phyloP scores from a whole-genome alignment of 371 early-diverging fungal species.

The Circinella minor region DNA sequence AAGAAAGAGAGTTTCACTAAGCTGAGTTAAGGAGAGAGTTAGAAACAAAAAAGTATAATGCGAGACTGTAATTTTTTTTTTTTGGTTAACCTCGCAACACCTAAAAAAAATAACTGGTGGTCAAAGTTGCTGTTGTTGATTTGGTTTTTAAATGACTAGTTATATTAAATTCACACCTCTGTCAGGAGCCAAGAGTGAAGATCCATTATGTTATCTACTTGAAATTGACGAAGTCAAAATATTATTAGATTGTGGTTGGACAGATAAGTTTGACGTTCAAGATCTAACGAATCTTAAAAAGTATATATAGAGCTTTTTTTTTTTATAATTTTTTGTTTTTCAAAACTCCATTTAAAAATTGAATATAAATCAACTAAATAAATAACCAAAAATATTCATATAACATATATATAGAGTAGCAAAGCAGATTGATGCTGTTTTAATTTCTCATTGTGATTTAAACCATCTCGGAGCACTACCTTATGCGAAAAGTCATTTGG shows the following conservation, averaged over 20 bases:
- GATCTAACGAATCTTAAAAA: conserved; percentile 71
- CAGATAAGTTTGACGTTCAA: conserved; percentile 71
- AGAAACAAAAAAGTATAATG: no score
- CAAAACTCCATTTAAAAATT: no score
- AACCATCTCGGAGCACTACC: conserved; percentile 91
- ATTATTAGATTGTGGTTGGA: conserved; percentile 94
- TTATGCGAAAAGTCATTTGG: conserved; percentile 79
- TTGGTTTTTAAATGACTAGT: conserved; percentile 55
- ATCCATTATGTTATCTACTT: conserved; percentile 87
- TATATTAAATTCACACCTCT: conserved; percentile 84
- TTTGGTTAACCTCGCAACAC: no score
- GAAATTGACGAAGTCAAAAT: conserved; percentile 91
- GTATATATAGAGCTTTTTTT: conserved; percentile 33
- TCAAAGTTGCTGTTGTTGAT: no score
- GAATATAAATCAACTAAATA: no score
- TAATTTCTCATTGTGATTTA: conserved; percentile 91
- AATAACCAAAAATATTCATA: no score
- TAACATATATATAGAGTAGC: conserved; percentile 64
- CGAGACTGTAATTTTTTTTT: no score
- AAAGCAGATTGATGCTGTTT: conserved; percentile 89
- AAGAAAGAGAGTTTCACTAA: no score
- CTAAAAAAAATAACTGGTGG: no score
- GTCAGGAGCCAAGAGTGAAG: conserved; percentile 83
- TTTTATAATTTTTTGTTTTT: no score
- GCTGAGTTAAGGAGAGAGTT: no score